Percentiles rank a stretch among this genome's conserved stretches.
Evolutionary conservation across 2,329 filamentous ascomycete genomes (phyloP).

Genomic region (Colletotrichum tropicicola): DNA sequence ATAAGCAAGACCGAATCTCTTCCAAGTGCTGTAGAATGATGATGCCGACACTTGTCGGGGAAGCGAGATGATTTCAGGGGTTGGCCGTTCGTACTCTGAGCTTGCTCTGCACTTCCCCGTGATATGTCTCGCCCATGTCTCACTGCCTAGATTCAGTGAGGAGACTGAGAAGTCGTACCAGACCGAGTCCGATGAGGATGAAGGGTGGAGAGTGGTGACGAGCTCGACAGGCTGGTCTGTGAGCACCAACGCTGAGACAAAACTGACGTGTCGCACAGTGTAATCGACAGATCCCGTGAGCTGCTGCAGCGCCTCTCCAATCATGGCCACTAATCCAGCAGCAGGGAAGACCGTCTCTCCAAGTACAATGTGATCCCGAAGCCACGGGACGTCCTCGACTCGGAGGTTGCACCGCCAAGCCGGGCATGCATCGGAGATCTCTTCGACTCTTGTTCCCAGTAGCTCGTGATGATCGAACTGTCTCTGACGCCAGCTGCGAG

Average conservation of each 20-base stretch:
- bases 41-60: conserved; percentile 33
- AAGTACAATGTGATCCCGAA: conserved; percentile 5
- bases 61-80: background rate
- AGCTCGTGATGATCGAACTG: conserved; percentile 19
- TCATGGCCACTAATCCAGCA: conserved; percentile 16
- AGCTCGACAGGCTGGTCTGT: conserved; percentile 39
- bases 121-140: conserved; percentile 13
- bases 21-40: conserved; percentile 38
- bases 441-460: conserved; percentile 14
- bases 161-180: conserved; percentile 44
- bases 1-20: conserved; percentile 40
- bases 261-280: conserved; percentile 38
- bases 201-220: conserved; percentile 39
- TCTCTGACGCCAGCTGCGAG: conserved; percentile 13
- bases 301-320: conserved; percentile 19
- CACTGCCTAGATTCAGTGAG: conserved; percentile 35
- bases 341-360: conserved; percentile 12
- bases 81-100: background rate
- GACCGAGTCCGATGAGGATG: conserved; percentile 33
- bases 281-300: conserved; percentile 31
- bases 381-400: conserved; percentile 17
- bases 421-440: conserved; percentile 13
- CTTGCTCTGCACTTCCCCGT: conserved; percentile 5
- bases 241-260: conserved; percentile 42
- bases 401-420: conserved; percentile 21